Evolutionary conservation across 225 moss, liverwort and hornwort genomes (phyloP).

Genomic region (Neckera pumila): DNA sequence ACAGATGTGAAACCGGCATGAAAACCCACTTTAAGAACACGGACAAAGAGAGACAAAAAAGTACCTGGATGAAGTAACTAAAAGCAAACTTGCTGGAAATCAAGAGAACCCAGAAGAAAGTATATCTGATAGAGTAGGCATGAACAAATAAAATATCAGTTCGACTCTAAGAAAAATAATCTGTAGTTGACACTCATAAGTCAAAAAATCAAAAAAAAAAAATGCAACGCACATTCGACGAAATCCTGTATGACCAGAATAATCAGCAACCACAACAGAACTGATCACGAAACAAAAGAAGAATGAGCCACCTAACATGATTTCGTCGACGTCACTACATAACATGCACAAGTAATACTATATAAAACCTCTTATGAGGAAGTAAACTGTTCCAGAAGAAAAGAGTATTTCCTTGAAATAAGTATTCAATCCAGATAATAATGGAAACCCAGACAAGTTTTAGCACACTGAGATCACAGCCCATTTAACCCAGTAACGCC

Average conservation of each 20-base stretch:
- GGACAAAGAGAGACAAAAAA: neutral
- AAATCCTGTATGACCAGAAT: neutral
- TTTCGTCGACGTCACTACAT: neutral
- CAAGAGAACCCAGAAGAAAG: slow-evolving; percentile 77
- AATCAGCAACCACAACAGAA: neutral
- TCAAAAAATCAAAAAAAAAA: neutral
- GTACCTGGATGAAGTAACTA: slow-evolving; percentile 59
- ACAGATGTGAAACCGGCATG: neutral
- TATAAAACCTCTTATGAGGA: neutral
- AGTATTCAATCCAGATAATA: neutral
- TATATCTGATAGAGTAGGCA: slow-evolving; percentile 40
- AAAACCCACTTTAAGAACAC: neutral
- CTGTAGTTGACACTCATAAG: neutral
- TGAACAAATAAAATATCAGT: neutral
- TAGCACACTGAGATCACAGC: neutral
- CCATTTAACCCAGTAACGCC: neutral
- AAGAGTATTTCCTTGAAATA: neutral
- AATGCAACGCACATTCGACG: neutral
- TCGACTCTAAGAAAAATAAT: neutral
- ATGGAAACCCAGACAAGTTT: neutral
- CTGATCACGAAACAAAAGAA: neutral
- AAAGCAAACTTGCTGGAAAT: slow-evolving; percentile 76
- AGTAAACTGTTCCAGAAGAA: neutral
- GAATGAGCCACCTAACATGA: neutral
- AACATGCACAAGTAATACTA: neutral